Conservation (phyloP, 768 basidiomycete species). For the Grammothele lineata region DNA sequence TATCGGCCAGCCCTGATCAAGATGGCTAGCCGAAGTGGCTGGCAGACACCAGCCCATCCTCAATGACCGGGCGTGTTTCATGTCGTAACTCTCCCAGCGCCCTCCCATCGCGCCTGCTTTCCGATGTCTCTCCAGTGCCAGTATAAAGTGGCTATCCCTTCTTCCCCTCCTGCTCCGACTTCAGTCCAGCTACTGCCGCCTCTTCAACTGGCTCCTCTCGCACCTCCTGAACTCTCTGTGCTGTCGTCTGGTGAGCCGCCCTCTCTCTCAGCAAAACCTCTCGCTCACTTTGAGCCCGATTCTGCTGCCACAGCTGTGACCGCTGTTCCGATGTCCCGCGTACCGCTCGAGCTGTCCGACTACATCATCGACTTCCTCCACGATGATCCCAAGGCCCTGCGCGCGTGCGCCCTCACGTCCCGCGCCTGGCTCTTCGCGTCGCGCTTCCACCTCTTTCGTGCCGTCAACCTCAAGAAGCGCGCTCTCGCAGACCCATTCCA, state of each 20-base stretch:
- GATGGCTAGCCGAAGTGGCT: constrained; percentile 13
- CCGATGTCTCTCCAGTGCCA: no score
- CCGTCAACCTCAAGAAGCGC: constrained; percentile 16
- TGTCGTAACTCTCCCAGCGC: constrained; percentile 6
- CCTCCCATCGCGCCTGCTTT: no score
- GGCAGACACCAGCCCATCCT: constrained; percentile 1
- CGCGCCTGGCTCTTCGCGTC: constrained; percentile 26
- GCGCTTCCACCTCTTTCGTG: constrained; percentile 25
- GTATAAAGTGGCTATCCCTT: constrained; percentile 4
- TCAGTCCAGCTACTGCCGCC: no score
- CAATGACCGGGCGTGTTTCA: background rate
- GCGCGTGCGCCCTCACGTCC: constrained; percentile 22
- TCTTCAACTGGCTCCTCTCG: background rate
- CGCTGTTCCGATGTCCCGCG: constrained; percentile 13
- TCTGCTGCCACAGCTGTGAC: background rate
- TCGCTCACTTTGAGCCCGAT: no score
- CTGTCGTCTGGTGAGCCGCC: background rate
- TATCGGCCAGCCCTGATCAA: constrained; percentile 1
- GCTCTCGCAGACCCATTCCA: constrained; percentile 9
- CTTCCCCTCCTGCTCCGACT: no score
- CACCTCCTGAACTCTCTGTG: background rate
- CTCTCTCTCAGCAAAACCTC: no score
- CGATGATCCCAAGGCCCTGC: constrained; percentile 21
- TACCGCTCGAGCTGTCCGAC: constrained; percentile 34
- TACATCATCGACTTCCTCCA: constrained; percentile 31